Evolutionary conservation across 2,329 filamentous ascomycete genomes (phyloP), one percentile per base, ranked within the genome.

Genomic region (Calonectria crousiana): DNA sequence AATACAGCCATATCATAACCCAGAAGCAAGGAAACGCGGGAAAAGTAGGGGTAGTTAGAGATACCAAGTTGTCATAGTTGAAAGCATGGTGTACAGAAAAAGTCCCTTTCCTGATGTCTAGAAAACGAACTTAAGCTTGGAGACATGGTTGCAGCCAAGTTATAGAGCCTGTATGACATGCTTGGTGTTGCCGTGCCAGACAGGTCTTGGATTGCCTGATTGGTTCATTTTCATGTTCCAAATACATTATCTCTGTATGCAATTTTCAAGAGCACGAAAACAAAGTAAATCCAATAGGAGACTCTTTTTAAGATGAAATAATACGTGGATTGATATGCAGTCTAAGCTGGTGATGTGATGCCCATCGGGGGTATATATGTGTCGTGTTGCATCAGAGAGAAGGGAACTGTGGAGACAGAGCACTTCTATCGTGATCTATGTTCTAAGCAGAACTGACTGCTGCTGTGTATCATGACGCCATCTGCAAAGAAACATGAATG

Each of bases 321-420:
- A 75, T 73, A 71, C 75, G 67, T 41, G 53, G 53, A 62, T 41
- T 32, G 64, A 52, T 38, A 30, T 9, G 18, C n/a, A 49, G 41
- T 34, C 60, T 65, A 49, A 26, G 20, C 41, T 34, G 49, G 69
- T 79, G 80, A 82, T 81, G 78, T 78, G 79, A 81, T 81, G 78
- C 77, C 77, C 81, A 82, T 80, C 80, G 77, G 77, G 68, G 81
- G 81, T 82, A 82, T 82, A 82, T 76, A 49, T 64, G 41, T 76
- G 72, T 66, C 53, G 62, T 60, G 44, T 23, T 74, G 77, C 80
- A 81, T 79, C 80, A 78, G 65, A 32, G 65, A 68, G 75, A 76
- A 52, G 76, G 49, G 47, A 65, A 71, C 69, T 72, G 47, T 36
- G 72, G 67, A 75, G 72, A 74, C 76, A 71, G 41, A 62, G 56